Conservation (phyloP, 176 grass and related monocot genomes). For the Rhynchospora breviuscula region DNA sequence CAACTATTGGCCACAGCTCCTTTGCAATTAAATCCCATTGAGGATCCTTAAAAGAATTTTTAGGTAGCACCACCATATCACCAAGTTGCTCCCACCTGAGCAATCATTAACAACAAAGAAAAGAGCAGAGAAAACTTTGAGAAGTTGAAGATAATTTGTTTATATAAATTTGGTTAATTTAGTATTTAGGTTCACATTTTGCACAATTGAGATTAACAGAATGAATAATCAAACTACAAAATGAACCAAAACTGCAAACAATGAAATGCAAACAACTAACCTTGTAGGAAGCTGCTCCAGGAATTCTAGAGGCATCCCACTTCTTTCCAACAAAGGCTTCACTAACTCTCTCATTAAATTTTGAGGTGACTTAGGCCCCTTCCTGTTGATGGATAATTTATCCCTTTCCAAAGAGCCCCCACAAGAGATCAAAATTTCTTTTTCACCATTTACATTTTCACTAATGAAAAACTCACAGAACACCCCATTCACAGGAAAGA, state of each 20-base stretch:
- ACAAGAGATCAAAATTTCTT: conserved; percentile 39
- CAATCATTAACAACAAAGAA: conserved; percentile 23
- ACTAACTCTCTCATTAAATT: conserved; percentile 71
- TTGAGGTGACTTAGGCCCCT: conserved; percentile 58
- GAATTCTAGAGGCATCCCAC: conserved; percentile 47
- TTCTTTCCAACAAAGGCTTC: conserved; percentile 48
- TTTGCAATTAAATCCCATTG: conserved; percentile 63
- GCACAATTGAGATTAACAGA: neutral
- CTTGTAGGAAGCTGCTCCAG: conserved; percentile 78
- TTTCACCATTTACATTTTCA: conserved; percentile 27
- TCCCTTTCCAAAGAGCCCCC: conserved; percentile 60
- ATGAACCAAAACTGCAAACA: neutral
- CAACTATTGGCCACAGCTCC: conserved; percentile 86
- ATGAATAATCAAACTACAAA: neutral
- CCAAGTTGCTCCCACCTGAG: conserved; percentile 86
- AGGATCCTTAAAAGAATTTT: conserved; percentile 78
- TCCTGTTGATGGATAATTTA: conserved; percentile 44
- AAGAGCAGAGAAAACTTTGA: neutral
- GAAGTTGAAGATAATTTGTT: neutral
- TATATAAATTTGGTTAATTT: neutral
- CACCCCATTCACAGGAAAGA: conserved; percentile 50
- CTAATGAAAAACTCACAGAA: conserved; percentile 42
- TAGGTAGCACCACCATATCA: conserved; percentile 74
- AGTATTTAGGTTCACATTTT: no score
- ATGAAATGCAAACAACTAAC: conserved; percentile 34